Evolutionary conservation across 129 eudicot species (phyloP), one percentile per base, ranked within the genome.

Genomic region (Ambrosia trifida): DNA sequence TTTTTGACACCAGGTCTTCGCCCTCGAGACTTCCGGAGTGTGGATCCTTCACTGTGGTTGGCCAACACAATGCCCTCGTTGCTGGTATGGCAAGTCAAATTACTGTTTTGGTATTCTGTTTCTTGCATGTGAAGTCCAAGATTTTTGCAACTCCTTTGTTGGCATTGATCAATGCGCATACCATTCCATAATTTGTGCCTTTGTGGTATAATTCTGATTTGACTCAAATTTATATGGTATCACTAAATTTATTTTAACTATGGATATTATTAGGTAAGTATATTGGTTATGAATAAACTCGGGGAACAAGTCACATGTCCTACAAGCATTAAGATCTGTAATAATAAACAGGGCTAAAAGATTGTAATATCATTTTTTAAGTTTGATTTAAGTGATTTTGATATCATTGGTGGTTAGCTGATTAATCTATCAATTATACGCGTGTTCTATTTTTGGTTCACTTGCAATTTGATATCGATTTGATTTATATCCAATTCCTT

Each of bases 11-110:
- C 91, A 95, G 99, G 97, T 75, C 94, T 95, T 47, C 97, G 99
- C 17, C 99, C 99, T 81, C 76, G 99, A 52, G 99, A 95, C 83
- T 79, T 95, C 36, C 87, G 99, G 44, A 90, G 97, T 74, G 99
- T 95, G 79, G 99, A 95, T 79, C 99, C 99, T 61, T 88, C 99
- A 61, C 80, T 95, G 82, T 90, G 99, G 99, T 75, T 95, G 86
- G 88, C 96, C 63, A 95, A 95, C 74, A 72, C 97, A 13, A 90
- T 90, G 99, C 99, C 99, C 38, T 82, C 96, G 14, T 75, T 95
- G 82, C 83, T 95, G 99, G 99, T 94, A 88, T 32, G 67, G 28
- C 73, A 67, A 74, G 40, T 70, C 66, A 40, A 30, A 30, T 49
- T 73, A 61, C 24, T 36, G n/a, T 50, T 40, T 16, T 7, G 30